phyloP scores from a whole-genome alignment of 2,329 filamentous ascomycete genomes.

The Arthrobotrys musiformis region DNA sequence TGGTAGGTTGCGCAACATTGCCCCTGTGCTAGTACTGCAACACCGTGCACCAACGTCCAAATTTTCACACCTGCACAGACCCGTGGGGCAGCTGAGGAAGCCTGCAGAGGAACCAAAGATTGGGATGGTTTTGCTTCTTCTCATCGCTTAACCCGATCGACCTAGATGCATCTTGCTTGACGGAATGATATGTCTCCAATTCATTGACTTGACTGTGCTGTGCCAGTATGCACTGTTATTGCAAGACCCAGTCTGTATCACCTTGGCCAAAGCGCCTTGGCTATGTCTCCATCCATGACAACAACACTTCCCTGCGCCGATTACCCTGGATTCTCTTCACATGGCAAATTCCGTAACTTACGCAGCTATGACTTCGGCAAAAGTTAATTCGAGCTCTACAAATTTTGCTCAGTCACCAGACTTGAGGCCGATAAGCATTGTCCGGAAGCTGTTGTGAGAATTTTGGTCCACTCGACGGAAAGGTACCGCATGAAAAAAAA shows the following conservation, averaged over 20 bases:
- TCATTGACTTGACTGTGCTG: neutral
- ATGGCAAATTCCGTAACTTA: conserved; percentile 11
- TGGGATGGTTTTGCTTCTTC: conserved; percentile 39
- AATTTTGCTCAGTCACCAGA: conserved; percentile 12
- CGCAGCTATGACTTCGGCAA: conserved; percentile 9
- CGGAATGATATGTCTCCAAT: neutral
- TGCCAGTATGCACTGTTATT: neutral
- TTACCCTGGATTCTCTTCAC: neutral
- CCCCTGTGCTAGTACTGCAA: conserved; percentile 27
- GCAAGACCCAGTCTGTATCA: conserved; percentile 21
- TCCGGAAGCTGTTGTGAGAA: conserved; percentile 10
- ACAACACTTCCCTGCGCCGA: neutral
- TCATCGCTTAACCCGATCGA: conserved; percentile 34
- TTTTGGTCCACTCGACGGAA: neutral
- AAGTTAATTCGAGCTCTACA: conserved; percentile 16
- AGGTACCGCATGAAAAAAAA: conserved; percentile 7
- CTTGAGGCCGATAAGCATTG: neutral
- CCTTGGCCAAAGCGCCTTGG: conserved; percentile 1
- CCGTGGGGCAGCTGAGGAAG: conserved; percentile 29
- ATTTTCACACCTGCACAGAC: conserved; percentile 44
- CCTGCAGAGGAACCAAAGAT: conserved; percentile 3
- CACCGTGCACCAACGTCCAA: conserved; percentile 27
- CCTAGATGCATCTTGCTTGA: conserved; percentile 4
- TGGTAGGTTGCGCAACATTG: conserved; percentile 38
- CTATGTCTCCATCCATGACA: neutral